These are phyloP conservation scores for Graphilbum fragrans DNA, from an alignment of 2,329 filamentous ascomycete species.

Conservation along the genomic window DNA sequence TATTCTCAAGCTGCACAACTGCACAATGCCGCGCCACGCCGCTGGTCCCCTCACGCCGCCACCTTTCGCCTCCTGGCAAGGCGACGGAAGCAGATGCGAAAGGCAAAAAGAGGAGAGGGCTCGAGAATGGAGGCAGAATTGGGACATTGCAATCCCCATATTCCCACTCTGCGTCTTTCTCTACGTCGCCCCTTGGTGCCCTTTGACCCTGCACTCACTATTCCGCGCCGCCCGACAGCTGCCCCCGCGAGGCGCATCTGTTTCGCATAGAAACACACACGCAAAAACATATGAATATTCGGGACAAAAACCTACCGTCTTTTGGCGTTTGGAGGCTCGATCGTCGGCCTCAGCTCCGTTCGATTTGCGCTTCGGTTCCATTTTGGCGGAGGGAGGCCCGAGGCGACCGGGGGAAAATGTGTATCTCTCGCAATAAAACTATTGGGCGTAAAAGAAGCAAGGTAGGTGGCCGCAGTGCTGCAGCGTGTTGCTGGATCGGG, in stretches of 20 bases:
- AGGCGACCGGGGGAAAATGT: not conserved
- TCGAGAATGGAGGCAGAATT: too few relatives aligned
- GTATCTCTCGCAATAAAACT: not conserved
- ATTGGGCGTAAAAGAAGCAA: not conserved
- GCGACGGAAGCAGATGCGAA: too few relatives aligned
- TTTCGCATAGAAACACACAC: not conserved
- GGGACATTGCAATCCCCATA: too few relatives aligned
- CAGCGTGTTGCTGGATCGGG: not conserved
- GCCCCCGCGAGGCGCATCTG: too few relatives aligned
- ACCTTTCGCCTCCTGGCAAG: too few relatives aligned
- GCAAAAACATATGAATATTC: not conserved
- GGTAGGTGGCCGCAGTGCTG: not conserved
- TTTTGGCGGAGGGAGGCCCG: not conserved
- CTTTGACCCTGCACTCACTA: too few relatives aligned
- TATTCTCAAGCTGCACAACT: not conserved
- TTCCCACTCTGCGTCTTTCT: too few relatives aligned
- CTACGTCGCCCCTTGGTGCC: too few relatives aligned
- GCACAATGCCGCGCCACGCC: too few relatives aligned
- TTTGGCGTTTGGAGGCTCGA: slow-evolving; percentile 43
- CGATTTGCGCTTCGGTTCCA: slow-evolving; percentile 13
- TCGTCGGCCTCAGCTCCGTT: slow-evolving; percentile 33
- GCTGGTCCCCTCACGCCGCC: too few relatives aligned
- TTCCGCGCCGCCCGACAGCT: too few relatives aligned
- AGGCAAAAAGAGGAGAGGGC: too few relatives aligned
- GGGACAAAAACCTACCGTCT: slow-evolving; percentile 28